phyloP scores from a whole-genome alignment of 2,329 filamentous ascomycete genomes.

The Anthostomella pinea region DNA sequence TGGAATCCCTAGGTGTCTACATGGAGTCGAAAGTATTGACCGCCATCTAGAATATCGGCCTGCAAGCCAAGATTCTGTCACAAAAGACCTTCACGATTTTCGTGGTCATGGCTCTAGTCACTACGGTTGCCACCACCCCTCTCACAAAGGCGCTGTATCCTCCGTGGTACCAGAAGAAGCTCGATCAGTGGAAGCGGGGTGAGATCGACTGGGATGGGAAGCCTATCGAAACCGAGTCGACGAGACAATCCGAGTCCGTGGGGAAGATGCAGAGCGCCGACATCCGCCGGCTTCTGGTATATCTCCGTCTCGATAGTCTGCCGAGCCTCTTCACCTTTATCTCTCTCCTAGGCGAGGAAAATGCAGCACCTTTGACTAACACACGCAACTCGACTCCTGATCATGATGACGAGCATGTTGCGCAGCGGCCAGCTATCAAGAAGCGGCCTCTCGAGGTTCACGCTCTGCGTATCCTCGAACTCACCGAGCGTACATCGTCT shows the following conservation, averaged over 20 bases:
- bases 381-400: conserved; percentile 22
- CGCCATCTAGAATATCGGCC: conserved; percentile 58
- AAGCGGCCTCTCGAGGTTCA: conserved; percentile 67
- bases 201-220: conserved; percentile 85
- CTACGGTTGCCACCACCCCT: conserved; percentile 71
- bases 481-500: conserved; percentile 89
- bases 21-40: conserved; percentile 11
- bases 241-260: conserved; percentile 32
- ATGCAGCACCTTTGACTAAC: conserved; percentile 18
- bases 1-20: conserved; percentile 18
- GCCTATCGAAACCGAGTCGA: conserved; percentile 40
- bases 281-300: conserved; percentile 69
- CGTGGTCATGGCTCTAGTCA: conserved; percentile 77
- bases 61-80: conserved; percentile 70
- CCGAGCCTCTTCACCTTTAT: conserved; percentile 79
- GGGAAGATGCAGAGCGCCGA: conserved; percentile 35
- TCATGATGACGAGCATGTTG: too few relatives aligned
- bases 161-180: conserved; percentile 71
- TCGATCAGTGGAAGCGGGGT: conserved; percentile 55
- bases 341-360: conserved; percentile 66
- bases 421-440: conserved; percentile 23
- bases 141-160: conserved; percentile 67
- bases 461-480: conserved; percentile 79
- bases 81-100: conserved; percentile 74
- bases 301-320: conserved; percentile 81